Conservation (phyloP, 2,329 filamentous ascomycete genomes). For the Lasiodiplodia citricola region DNA sequence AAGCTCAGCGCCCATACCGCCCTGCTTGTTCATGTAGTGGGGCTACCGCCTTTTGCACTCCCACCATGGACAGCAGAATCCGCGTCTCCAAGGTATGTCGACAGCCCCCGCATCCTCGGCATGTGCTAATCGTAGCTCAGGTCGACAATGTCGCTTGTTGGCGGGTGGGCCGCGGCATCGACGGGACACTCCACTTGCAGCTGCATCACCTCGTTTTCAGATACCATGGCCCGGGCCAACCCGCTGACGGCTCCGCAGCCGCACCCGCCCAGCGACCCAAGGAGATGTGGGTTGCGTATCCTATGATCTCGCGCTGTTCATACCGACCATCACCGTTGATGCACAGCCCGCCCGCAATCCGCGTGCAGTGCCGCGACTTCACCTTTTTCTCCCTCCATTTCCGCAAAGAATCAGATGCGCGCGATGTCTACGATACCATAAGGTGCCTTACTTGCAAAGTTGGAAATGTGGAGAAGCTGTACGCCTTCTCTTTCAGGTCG, state of each 20-base stretch:
- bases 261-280: constrained; percentile 50
- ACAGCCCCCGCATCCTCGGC: not conserved
- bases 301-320: constrained; percentile 82
- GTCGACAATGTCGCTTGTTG: constrained; percentile 67
- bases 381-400: constrained; percentile 94
- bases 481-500: constrained; percentile 86
- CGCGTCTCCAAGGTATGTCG: constrained; percentile 51
- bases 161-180: constrained; percentile 60
- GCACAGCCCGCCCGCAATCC: constrained; percentile 78
- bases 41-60: constrained; percentile 22
- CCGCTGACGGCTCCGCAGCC: constrained; percentile 42
- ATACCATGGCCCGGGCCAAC: constrained; percentile 51
- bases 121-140: constrained; percentile 39
- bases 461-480: constrained; percentile 83
- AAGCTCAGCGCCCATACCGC: not conserved
- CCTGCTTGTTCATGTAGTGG: constrained; percentile 19
- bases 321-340: constrained; percentile 76
- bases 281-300: constrained; percentile 93
- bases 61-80: constrained; percentile 50
- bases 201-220: constrained; percentile 70
- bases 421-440: constrained; percentile 87
- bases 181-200: constrained; percentile 66
- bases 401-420: constrained; percentile 71
- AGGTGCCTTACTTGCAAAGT: constrained; percentile 80
- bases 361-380: constrained; percentile 90